Percentiles rank a stretch among this genome's conserved stretches.
phyloP scores from a whole-genome alignment of 2,329 filamentous ascomycete species.

The Penicillium oxalicum region DNA sequence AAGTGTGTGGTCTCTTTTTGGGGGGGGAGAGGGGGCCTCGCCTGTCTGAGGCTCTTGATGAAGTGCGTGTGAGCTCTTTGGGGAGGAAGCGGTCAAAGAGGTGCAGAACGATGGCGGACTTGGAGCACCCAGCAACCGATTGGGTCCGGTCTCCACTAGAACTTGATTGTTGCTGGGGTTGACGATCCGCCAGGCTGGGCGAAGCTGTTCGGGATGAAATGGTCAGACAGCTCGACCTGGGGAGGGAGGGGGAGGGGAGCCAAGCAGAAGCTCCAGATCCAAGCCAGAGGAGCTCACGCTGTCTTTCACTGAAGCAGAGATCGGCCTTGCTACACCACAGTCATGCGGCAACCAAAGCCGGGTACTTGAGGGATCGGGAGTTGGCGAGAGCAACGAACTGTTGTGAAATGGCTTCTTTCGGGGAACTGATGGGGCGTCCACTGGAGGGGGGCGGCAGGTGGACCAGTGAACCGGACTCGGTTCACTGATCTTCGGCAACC shows the following conservation, averaged over 20 bases:
- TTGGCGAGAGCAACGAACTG: background rate
- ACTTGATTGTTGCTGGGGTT: constrained; percentile 15
- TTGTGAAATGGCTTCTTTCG: constrained; percentile 6
- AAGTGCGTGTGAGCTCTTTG: constrained; percentile 12
- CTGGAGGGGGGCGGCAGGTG: constrained; percentile 12
- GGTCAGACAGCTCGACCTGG: too few species aligned
- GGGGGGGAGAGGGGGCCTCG: background rate
- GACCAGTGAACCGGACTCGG: constrained; percentile 14
- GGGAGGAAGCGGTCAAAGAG: constrained; percentile 20
- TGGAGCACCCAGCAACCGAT: constrained; percentile 17
- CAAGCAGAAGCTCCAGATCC: background rate
- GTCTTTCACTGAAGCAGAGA: background rate
- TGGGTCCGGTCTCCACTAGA: constrained; percentile 17
- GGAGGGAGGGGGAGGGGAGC: background rate
- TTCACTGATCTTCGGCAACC: too few species aligned
- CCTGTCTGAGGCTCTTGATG: constrained; percentile 2
- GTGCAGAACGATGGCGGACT: constrained; percentile 14
- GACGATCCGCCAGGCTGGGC: constrained; percentile 9
- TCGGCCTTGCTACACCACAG: background rate
- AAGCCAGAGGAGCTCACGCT: background rate
- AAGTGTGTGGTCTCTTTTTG: constrained; percentile 8
- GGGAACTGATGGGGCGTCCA: constrained; percentile 6
- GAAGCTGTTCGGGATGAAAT: constrained; percentile 8
- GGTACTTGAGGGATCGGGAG: too few species aligned
- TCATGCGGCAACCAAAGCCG: background rate